Evolutionary conservation across 495 filamentous ascomycete genomes (phyloP).

Genomic region (Penicillium nucicola): DNA sequence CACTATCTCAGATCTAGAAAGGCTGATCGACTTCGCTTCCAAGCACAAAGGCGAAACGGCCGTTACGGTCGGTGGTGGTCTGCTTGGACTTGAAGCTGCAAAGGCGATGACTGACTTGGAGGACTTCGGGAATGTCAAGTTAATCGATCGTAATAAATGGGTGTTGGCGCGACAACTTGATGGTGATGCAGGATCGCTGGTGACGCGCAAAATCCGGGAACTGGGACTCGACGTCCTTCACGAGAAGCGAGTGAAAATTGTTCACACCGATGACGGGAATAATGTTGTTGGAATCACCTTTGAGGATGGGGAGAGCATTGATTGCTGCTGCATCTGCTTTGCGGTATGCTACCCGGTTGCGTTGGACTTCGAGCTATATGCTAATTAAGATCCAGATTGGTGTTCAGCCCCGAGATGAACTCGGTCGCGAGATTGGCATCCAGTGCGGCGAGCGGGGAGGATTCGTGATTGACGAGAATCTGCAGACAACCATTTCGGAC

Average conservation of each 20-base stretch:
- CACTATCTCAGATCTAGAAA: constrained; percentile 80
- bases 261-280: constrained; percentile 65
- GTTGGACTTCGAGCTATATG: neutral
- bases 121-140: constrained; percentile 71
- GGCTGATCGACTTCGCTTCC: constrained; percentile 70
- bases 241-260: constrained; percentile 70
- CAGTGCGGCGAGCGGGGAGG: constrained; percentile 72
- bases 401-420: constrained; percentile 77
- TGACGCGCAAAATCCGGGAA: constrained; percentile 75
- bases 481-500: constrained; percentile 68
- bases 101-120: constrained; percentile 92
- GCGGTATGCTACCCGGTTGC: constrained; percentile 49
- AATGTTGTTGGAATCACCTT: constrained; percentile 74
- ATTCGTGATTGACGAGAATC: constrained; percentile 67
- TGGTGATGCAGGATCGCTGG: constrained; percentile 76
- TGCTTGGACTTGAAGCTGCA: constrained; percentile 89
- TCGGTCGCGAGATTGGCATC: constrained; percentile 70
- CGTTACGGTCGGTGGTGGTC: constrained; percentile 84
- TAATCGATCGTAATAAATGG: constrained; percentile 90
- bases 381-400: constrained; percentile 54
- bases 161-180: constrained; percentile 86
- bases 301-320: constrained; percentile 79
- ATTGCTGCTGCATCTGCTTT: constrained; percentile 85
- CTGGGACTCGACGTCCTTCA: constrained; percentile 84
- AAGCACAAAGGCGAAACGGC: constrained; percentile 66